Evolutionary conservation across 441 rosid genomes (phyloP).

Genomic region (Croton laevigatus): DNA sequence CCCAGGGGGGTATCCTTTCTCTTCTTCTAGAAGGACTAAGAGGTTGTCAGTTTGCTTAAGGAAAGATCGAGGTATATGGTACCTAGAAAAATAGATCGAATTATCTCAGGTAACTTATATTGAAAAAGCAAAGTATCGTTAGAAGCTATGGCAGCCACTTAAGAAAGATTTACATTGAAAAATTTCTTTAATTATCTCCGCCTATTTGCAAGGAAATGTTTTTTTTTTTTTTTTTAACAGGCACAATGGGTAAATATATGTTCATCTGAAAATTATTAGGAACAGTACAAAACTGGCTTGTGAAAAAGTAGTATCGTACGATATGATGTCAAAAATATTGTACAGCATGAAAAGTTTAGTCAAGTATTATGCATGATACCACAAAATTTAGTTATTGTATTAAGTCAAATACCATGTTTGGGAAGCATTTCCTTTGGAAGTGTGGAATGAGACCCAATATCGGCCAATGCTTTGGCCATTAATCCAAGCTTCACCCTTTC

Average conservation of each 20-base stretch:
- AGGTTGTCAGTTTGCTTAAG: slow-evolving; percentile 46
- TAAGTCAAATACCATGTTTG: slow-evolving; percentile 45
- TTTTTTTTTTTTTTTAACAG: not conserved
- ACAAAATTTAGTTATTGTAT: not conserved
- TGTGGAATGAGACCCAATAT: slow-evolving; percentile 64
- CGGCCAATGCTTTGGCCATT: slow-evolving; percentile 77
- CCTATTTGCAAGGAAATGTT: not conserved
- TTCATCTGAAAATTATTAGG: not conserved
- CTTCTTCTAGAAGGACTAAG: slow-evolving; percentile 67
- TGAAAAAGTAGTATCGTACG: not conserved
- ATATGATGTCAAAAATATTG: not conserved
- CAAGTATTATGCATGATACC: not conserved
- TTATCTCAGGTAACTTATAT: not conserved
- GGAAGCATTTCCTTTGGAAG: slow-evolving; percentile 52
- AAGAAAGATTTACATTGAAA: too few species aligned
- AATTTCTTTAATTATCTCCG: not conserved
- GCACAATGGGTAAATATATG: not conserved
- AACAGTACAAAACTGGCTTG: not conserved
- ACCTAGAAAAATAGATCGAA: slow-evolving; percentile 37
- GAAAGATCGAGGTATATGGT: slow-evolving; percentile 62
- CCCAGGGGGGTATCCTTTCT: slow-evolving; percentile 54
- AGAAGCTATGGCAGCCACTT: too few species aligned
- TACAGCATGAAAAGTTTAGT: too few species aligned
- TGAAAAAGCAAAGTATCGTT: not conserved
- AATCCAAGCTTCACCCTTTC: slow-evolving; percentile 82